Conservation (phyloP, 2,329 filamentous ascomycete genomes). For the Arachnopeziza araneosa region DNA sequence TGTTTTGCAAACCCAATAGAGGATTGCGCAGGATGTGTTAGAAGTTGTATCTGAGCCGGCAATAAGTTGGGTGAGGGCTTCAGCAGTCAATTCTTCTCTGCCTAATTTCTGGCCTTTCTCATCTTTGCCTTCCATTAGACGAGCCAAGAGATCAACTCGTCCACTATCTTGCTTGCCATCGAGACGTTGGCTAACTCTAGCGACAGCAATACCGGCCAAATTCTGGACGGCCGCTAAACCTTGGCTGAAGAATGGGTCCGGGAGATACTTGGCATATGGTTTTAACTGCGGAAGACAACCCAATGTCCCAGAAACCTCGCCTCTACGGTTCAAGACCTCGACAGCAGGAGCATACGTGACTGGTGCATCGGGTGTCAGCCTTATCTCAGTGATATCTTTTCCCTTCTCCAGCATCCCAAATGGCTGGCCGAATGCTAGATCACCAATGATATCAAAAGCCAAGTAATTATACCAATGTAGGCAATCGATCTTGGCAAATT, state of each 20-base stretch:
- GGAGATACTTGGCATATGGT: constrained; percentile 73
- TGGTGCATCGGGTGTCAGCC: constrained; percentile 51
- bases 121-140: constrained; percentile 82
- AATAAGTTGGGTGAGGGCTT: constrained; percentile 84
- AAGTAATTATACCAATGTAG: constrained; percentile 74
- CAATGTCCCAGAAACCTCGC: constrained; percentile 77
- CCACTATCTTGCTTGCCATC: constrained; percentile 61
- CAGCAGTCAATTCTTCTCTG: constrained; percentile 76
- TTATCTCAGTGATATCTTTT: constrained; percentile 70
- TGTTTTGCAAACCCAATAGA: constrained; percentile 69
- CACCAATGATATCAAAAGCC: constrained; percentile 49
- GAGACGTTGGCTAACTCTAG: constrained; percentile 69
- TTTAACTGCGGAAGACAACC: constrained; percentile 70
- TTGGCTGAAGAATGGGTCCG: constrained; percentile 74
- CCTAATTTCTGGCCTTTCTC: constrained; percentile 71
- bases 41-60: constrained; percentile 72
- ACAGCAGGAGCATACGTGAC: constrained; percentile 72
- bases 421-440: constrained; percentile 66
- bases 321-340: constrained; percentile 81
- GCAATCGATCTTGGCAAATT: constrained; percentile 62
- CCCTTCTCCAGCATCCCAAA: constrained; percentile 80
- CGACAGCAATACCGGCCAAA: constrained; percentile 82
- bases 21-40: constrained; percentile 75
- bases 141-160: constrained; percentile 73
- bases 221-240: constrained; percentile 71